Base-by-base conservation (phyloP, 2,329 filamentous ascomycete species). In the Passalora sequoiae region DNA sequence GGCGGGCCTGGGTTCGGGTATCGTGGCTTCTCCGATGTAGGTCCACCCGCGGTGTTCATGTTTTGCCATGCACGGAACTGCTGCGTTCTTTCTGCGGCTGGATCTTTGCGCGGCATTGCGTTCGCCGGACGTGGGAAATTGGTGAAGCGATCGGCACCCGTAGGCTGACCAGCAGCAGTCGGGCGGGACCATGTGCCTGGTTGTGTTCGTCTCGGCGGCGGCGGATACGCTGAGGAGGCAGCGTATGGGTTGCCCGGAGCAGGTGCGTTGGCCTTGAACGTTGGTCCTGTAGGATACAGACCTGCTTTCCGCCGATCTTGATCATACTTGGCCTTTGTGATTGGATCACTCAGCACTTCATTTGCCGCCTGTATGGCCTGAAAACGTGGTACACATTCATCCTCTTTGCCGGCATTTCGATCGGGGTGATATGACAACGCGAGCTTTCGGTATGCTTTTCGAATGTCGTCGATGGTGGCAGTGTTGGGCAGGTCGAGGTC, bases 401-500 rank as follows among this genome's bases (percentile, higher is more conserved):
- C 69, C 66, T 94, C 88, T 59, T 78, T 80, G 39, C 89, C 89
- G 8, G 84, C 86, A 60, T 95, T 94, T 47, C 89, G 83, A 63
- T 95, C 89, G 6, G 89, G 89, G 60, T 95, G 89, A 59, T 85
- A 94, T 64, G 86, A 85, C 35, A 94, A 72, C 36, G 88, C 88
- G 60, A 94, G 77, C 65, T 88, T 89, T 55, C 84, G 79, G 66
- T 89, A 95, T 59, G 89, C 84, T 66, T 84, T 92, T 70, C 87
- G 91, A 62, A 94, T 81, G 29, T 92, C 86, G 21, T 81, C 77
- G 31, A 80, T 68, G 53, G 84, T 80, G 40, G 86, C 86, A 56
- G 75, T 77, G 8, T 77, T 70, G 2, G 78, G 66, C 43, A 95
- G 69, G 52, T 86, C 86, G 43, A 95, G 74, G 68, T 94, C 88